phyloP scores from a whole-genome alignment of 2,329 filamentous ascomycete genomes.

The Fusarium sp. region DNA sequence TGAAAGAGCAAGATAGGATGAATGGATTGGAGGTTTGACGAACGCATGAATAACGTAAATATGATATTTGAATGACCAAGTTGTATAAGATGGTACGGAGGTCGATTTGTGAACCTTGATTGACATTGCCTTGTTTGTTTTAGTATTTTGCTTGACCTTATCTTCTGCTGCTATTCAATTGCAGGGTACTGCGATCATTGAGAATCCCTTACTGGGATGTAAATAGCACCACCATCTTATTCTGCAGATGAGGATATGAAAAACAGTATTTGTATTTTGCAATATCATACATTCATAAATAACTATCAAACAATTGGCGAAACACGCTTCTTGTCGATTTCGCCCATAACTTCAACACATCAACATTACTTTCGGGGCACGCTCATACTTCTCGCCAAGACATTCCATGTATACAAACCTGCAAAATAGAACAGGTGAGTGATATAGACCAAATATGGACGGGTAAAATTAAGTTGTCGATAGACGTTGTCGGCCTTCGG shows the following conservation, averaged over 20 bases:
- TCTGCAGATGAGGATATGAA: no score
- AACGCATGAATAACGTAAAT: constrained; percentile 4
- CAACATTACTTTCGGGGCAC: constrained; percentile 18
- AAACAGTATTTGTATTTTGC: constrained; percentile 2
- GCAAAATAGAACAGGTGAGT: not conserved
- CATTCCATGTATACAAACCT: constrained; percentile 24
- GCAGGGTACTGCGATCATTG: not conserved
- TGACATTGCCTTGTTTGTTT: no score
- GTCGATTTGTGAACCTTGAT: not conserved
- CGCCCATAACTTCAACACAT: not conserved
- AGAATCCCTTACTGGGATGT: no score
- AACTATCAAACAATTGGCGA: constrained; percentile 26
- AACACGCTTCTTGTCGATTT: constrained; percentile 6
- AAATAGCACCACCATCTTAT: no score
- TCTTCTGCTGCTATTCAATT: no score
- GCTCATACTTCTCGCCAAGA: constrained; percentile 3
- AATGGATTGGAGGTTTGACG: not conserved
- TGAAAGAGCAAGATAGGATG: not conserved
- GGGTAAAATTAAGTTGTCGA: constrained; percentile 16
- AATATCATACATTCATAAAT: constrained; percentile 39
- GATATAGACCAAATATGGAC: constrained; percentile 19
- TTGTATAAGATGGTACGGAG: no score
- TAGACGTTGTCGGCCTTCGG: not conserved
- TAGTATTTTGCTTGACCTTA: no score
- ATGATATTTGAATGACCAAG: constrained; percentile 8